These are phyloP conservation scores for Neurospora sp. DNA, from an alignment of 495 filamentous ascomycete genomes.

Conservation along the genomic window DNA sequence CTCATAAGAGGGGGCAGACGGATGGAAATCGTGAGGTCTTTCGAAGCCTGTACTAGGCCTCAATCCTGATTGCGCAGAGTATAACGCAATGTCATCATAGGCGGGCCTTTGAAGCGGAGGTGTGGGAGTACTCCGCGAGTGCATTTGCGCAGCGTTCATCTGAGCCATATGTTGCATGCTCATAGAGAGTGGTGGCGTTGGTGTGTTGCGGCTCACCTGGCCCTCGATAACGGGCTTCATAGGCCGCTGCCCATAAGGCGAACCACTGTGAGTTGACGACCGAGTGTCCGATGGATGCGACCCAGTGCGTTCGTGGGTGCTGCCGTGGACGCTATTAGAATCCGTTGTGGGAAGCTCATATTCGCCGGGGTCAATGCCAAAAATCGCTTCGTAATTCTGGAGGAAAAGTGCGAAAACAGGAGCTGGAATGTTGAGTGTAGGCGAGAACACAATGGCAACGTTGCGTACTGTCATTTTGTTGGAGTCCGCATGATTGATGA, in stretches of 20 bases:
- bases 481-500: constrained; percentile 77
- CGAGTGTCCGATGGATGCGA: constrained; percentile 23
- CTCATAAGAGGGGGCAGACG: not conserved
- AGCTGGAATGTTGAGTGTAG: constrained; percentile 91
- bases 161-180: constrained; percentile 26
- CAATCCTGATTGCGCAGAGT: not conserved
- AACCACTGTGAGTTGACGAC: constrained; percentile 32
- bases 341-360: constrained; percentile 35
- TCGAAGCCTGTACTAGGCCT: not conserved
- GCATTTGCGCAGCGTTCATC: constrained; percentile 24
- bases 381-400: constrained; percentile 80
- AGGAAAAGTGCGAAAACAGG: constrained; percentile 91
- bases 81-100: not conserved
- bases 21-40: not conserved
- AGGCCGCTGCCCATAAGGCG: constrained; percentile 35
- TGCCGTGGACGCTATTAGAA: constrained; percentile 10
- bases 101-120: constrained; percentile 31
- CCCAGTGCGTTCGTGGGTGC: constrained; percentile 12
- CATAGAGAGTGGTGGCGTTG: constrained; percentile 32
- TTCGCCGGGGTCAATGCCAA: constrained; percentile 57
- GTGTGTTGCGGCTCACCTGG: constrained; percentile 27
- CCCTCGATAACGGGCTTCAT: constrained; percentile 27
- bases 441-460: constrained; percentile 97
- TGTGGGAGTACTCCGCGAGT: constrained; percentile 29
- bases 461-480: constrained; percentile 99